phyloP scores from a whole-genome alignment of 2,329 filamentous ascomycete species.

The Periconia digitata region DNA sequence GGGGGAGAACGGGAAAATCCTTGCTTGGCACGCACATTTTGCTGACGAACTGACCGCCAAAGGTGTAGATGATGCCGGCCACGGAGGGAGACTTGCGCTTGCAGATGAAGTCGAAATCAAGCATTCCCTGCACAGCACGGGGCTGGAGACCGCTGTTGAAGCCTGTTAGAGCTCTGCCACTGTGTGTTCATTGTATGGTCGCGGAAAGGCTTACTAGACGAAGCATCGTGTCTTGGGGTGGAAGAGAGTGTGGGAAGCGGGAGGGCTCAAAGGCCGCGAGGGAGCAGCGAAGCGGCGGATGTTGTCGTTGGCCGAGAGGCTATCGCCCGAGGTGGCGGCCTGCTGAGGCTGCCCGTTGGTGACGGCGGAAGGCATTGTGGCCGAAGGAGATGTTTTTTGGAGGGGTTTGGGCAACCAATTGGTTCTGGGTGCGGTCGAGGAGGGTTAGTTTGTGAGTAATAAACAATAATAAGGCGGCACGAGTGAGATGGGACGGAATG shows the following conservation, averaged over 20 bases:
- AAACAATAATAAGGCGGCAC: conserved; percentile 8
- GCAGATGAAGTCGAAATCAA: conserved; percentile 99
- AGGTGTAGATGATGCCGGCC: conserved; percentile 99
- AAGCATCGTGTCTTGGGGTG: conserved; percentile 99
- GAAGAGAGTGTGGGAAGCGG: conserved; percentile 88
- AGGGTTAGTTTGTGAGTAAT: conserved; percentile 5
- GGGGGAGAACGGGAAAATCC: background rate
- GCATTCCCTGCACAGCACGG: conserved; percentile 65
- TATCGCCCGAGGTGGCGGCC: conserved; percentile 33
- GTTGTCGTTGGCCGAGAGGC: conserved; percentile 89
- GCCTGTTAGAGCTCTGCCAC: conserved; percentile 21
- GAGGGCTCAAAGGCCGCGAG: conserved; percentile 87
- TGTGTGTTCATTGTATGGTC: background rate
- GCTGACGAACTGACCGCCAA: conserved; percentile 99
- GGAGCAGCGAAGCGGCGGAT: conserved; percentile 94
- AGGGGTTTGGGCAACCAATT: conserved; percentile 21
- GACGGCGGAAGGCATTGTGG: conserved; percentile 50
- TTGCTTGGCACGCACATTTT: conserved; percentile 72
- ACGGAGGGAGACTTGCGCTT: conserved; percentile 96
- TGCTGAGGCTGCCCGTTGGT: conserved; percentile 37
- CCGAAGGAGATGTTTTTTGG: conserved; percentile 4
- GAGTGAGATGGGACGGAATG: conserved; percentile 16
- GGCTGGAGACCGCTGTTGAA: conserved; percentile 81
- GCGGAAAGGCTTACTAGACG: conserved; percentile 70
- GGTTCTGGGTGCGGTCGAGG: background rate